phyloP scores from a whole-genome alignment of 768 basidiomycete genomes.

The Inosperma sp. region DNA sequence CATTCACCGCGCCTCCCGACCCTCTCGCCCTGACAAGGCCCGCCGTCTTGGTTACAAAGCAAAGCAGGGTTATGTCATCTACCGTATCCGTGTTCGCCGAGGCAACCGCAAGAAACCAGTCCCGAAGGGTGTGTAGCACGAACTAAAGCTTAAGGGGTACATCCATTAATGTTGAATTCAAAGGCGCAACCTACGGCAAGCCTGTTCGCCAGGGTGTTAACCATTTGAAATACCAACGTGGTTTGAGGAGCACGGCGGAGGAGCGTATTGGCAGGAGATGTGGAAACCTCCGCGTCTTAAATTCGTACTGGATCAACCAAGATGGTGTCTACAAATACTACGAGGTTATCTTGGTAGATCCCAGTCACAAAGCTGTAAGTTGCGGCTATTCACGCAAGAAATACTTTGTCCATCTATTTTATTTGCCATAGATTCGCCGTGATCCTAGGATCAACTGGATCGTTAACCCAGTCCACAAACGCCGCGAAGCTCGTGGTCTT shows the following conservation, averaged over 20 bases:
- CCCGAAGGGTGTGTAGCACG: conserved; percentile 88
- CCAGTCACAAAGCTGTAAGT: conserved; percentile 87
- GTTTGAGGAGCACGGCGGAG: conserved; percentile 90
- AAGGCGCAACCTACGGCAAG: conserved; percentile 97
- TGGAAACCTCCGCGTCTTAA: conserved; percentile 92
- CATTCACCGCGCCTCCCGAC: conserved; percentile 96
- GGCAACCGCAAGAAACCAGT: conserved; percentile 99
- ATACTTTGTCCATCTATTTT: conserved; percentile 11
- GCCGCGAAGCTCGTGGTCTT: conserved; percentile 94
- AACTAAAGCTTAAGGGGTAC: neutral
- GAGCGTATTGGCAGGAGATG: conserved; percentile 97
- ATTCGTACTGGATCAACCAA: conserved; percentile 99
- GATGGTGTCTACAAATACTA: conserved; percentile 99
- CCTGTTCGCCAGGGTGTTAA: conserved; percentile 99
- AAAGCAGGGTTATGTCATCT: conserved; percentile 98
- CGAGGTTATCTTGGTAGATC: conserved; percentile 98
- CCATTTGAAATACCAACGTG: conserved; percentile 96
- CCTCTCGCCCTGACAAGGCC: conserved; percentile 98
- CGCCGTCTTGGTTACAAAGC: conserved; percentile 99
- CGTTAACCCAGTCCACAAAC: conserved; percentile 96
- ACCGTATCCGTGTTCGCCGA: conserved; percentile 93
- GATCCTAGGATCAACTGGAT: conserved; percentile 99
- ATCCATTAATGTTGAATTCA: neutral
- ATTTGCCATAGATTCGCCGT: conserved; percentile 69
- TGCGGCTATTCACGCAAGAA: neutral